Base-by-base conservation (phyloP, 345 rosid genomes). In the Corchorus capsularis region DNA sequence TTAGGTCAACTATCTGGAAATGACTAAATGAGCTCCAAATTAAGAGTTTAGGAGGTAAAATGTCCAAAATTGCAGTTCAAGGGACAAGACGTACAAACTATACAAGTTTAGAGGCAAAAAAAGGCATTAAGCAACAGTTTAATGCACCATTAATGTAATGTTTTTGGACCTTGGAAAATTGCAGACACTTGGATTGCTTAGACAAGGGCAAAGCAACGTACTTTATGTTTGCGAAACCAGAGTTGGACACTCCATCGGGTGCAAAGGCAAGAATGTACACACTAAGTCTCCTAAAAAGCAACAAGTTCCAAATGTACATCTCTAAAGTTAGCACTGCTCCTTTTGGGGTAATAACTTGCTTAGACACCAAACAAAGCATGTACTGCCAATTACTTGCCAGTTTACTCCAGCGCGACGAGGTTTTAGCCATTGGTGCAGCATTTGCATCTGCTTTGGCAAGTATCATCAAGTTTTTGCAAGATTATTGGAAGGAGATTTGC, bases 341-440 rank as follows among this genome's bases (percentile, higher is more conserved):
- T 4, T 79, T 87, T 59, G 91, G 87, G 81, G 77, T 85, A 4
- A 87, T 85, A 74, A 55, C 84, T 16, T 92, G 91, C 76, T 74
- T 75, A 6, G 91, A 90, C 78, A 75, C 72, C 83, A 85, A 82
- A 63, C 97, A 92, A 65, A 90, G 83, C 76, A 85, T 86, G 93
- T 90, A 85, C 77, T 87, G 89, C 69, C 94, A 90, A 54, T 79
- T 90, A 55, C 88, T 92, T 0, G 86, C 91, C 69, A 93, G 91
- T 2, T 74, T 92, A 54, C 79, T 80, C 17, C 91, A 83, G 71
- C 84, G 90, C 22, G 78, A 79, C 0, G 81, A 90, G 61, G 90
- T 90, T 43, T 55, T 83, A 10, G 43, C 85, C 3, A 78, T 87
- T 0, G 83, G 80, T 46, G 82, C 90, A 14, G 52, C 79, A 61